phyloP scores from a whole-genome alignment of 345 rosid genomes.

The Toxicodendron radicans region DNA sequence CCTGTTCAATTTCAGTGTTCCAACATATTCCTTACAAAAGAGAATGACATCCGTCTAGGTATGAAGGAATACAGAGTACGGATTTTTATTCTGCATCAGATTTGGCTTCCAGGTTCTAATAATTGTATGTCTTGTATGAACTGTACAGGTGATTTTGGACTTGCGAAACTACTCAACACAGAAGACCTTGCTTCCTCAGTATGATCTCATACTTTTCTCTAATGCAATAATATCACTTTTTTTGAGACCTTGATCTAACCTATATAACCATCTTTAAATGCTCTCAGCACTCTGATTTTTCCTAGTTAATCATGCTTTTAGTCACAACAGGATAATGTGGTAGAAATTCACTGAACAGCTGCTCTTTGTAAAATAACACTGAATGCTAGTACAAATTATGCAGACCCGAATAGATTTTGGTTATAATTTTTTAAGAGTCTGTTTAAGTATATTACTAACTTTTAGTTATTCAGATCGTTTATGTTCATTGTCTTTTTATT shows the following conservation, averaged over 20 bases:
- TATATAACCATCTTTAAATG: background rate
- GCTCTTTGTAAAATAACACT: background rate
- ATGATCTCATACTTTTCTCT: constrained; percentile 22
- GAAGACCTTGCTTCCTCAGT: constrained; percentile 91
- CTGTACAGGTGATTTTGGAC: constrained; percentile 84
- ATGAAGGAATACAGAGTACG: constrained; percentile 34
- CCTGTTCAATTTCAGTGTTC: constrained; percentile 69
- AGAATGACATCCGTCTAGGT: constrained; percentile 84
- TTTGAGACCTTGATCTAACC: background rate
- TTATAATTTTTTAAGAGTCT: constrained; percentile 16
- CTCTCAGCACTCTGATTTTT: background rate
- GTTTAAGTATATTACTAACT: background rate
- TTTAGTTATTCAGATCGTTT: background rate
- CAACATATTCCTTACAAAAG: constrained; percentile 87
- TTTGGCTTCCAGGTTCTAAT: constrained; percentile 28
- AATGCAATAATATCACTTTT: background rate
- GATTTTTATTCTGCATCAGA: constrained; percentile 18
- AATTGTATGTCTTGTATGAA: constrained; percentile 22
- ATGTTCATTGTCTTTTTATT: constrained; percentile 16
- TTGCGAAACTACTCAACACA: constrained; percentile 82
- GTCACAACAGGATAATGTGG: background rate
- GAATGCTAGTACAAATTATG: background rate
- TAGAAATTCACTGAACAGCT: background rate
- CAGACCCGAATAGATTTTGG: no score
- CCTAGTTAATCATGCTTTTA: background rate